Evolutionary conservation across 306 rosid species (phyloP).

Genomic region (Trifolium pratense): DNA sequence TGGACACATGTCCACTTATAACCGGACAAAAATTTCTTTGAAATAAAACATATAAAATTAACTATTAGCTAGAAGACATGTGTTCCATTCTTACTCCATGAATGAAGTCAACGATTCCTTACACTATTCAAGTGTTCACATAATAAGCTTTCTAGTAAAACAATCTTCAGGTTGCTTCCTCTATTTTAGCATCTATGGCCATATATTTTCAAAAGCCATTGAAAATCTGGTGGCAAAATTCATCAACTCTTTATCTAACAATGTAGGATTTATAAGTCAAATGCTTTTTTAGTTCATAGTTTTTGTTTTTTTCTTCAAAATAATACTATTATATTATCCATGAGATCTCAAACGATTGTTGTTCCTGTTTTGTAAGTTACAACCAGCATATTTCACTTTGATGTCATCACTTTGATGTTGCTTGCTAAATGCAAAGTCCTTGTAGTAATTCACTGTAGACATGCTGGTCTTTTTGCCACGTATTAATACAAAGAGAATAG

Average conservation of each 20-base stretch:
- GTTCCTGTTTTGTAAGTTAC: slow-evolving; percentile 36
- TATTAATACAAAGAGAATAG: neutral
- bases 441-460: slow-evolving; percentile 7
- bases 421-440: slow-evolving; percentile 36
- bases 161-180: slow-evolving; percentile 45
- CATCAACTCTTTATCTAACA: slow-evolving; percentile 87
- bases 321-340: slow-evolving; percentile 38
- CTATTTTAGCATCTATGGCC: slow-evolving; percentile 37
- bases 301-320: slow-evolving; percentile 29
- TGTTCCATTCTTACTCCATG: slow-evolving; percentile 49
- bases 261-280: slow-evolving; percentile 40
- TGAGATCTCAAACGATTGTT: slow-evolving; percentile 28
- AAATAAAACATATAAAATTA: slow-evolving; percentile 23
- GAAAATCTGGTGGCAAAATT: slow-evolving; percentile 64
- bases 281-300: slow-evolving; percentile 33
- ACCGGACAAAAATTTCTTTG: slow-evolving; percentile 42
- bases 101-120: slow-evolving; percentile 51
- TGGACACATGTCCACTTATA: slow-evolving; percentile 37
- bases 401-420: slow-evolving; percentile 46
- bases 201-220: slow-evolving; percentile 51
- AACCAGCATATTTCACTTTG: slow-evolving; percentile 28
- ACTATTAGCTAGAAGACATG: slow-evolving; percentile 25
- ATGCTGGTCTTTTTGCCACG: slow-evolving; percentile 22
- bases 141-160: slow-evolving; percentile 26
- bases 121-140: slow-evolving; percentile 45